Evolutionary conservation across 2,329 filamentous ascomycete genomes (phyloP).

Genomic region (Cryphonectria nitschkei): DNA sequence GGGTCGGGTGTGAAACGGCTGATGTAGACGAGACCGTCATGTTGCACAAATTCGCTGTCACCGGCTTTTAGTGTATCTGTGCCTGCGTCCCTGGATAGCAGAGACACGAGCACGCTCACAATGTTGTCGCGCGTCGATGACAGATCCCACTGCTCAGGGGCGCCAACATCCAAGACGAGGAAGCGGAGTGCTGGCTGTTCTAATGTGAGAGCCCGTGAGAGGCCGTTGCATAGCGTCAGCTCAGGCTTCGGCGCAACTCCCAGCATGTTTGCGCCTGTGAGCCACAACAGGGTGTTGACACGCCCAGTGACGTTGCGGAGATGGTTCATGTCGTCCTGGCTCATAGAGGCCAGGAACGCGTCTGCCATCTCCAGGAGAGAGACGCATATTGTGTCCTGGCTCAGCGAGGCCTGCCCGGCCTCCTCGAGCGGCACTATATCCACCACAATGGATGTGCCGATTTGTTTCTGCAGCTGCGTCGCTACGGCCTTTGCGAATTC

Average conservation of each 20-base stretch:
- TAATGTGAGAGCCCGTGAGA: background rate
- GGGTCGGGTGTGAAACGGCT: background rate
- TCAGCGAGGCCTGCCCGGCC: background rate
- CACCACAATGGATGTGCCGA: background rate
- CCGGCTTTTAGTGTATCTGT: background rate
- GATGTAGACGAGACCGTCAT: background rate
- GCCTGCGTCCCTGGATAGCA: background rate
- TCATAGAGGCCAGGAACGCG: background rate
- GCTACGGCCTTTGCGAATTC: background rate
- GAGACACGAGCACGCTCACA: background rate
- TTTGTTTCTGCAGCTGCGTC: background rate
- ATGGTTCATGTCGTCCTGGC: background rate
- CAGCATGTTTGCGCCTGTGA: background rate
- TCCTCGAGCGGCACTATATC: background rate
- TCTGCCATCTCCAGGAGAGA: background rate
- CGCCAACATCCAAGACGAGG: background rate
- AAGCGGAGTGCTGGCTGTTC: background rate
- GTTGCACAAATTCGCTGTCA: background rate
- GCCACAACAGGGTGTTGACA: background rate
- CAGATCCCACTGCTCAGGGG: background rate
- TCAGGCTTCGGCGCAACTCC: background rate
- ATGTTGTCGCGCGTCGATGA: background rate
- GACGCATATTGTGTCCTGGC: background rate
- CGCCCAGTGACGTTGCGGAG: background rate
- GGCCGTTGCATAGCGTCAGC: background rate